Conservation (phyloP, 371 early-diverging fungal species). For the Sporodiniella umbellata region DNA sequence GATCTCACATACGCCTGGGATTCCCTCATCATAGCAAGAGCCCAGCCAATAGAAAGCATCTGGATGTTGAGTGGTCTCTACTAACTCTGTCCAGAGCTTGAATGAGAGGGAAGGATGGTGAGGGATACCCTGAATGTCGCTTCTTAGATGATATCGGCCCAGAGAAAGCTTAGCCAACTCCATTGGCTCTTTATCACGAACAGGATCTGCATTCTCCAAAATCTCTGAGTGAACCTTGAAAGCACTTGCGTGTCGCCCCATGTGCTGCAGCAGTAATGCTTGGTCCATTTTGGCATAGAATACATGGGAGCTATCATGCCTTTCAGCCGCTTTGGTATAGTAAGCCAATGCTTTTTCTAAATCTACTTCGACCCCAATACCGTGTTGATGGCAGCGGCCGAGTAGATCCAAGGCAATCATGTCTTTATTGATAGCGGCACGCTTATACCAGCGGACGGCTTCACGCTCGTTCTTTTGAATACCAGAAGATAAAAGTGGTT, state of each 20-base stretch:
- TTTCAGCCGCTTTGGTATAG: slow-evolving; percentile 66
- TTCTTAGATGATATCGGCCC: slow-evolving; percentile 39
- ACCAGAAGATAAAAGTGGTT: too few species aligned
- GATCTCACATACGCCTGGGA: slow-evolving; percentile 25
- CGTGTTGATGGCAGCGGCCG: slow-evolving; percentile 72
- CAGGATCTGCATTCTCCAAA: background rate
- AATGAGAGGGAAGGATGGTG: slow-evolving; percentile 26
- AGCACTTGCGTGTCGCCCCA: slow-evolving; percentile 37
- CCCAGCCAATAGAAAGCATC: slow-evolving; percentile 45
- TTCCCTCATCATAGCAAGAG: slow-evolving; percentile 45
- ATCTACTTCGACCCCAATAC: slow-evolving; percentile 62
- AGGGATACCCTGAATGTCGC: slow-evolving; percentile 19
- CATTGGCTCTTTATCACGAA: slow-evolving; percentile 9
- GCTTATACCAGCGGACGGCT: slow-evolving; percentile 66
- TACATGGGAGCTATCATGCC: slow-evolving; percentile 31
- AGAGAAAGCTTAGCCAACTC: slow-evolving; percentile 32
- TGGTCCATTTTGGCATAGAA: slow-evolving; percentile 43
- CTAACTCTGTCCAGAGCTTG: slow-evolving; percentile 17
- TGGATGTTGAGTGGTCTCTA: slow-evolving; percentile 19
- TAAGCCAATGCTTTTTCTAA: slow-evolving; percentile 50
- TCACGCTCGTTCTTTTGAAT: slow-evolving; percentile 35
- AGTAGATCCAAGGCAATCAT: slow-evolving; percentile 66
- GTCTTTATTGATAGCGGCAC: slow-evolving; percentile 63
- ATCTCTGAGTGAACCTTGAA: slow-evolving; percentile 9
- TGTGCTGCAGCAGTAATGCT: slow-evolving; percentile 32